phyloP scores from a whole-genome alignment of 306 rosid genomes.

The Pterocarpus macrocarpus region DNA sequence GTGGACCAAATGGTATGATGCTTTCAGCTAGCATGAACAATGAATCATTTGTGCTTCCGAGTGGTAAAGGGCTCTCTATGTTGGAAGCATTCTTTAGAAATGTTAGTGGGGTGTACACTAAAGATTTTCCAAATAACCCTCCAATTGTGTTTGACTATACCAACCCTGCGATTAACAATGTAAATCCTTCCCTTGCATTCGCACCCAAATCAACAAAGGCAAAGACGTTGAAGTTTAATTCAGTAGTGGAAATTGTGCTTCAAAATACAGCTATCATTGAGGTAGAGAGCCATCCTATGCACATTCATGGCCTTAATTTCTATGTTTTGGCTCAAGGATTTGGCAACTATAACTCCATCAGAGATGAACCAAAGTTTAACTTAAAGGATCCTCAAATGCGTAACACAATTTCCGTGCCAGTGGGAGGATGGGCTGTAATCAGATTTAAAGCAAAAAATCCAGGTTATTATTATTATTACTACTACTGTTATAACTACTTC shows the following conservation, averaged over 20 bases:
- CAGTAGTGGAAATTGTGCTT: constrained; percentile 61
- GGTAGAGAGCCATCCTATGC: constrained; percentile 43
- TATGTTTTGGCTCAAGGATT: no score
- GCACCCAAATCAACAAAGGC: constrained; percentile 62
- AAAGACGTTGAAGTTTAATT: constrained; percentile 59
- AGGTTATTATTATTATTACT: constrained; percentile 11
- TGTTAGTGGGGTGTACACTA: constrained; percentile 54
- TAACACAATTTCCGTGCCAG: constrained; percentile 64
- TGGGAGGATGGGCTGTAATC: constrained; percentile 46
- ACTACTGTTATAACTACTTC: no score
- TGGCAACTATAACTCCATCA: constrained; percentile 40
- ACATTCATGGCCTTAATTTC: constrained; percentile 47
- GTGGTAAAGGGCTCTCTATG: constrained; percentile 46
- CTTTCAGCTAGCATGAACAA: background rate
- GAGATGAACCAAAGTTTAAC: constrained; percentile 52
- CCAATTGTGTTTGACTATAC: constrained; percentile 58
- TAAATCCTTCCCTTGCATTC: background rate
- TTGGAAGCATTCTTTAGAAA: constrained; percentile 49
- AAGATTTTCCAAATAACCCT: constrained; percentile 58
- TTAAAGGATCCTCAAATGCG: constrained; percentile 53
- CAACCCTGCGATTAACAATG: background rate
- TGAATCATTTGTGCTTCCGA: constrained; percentile 39
- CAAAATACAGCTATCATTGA: constrained; percentile 54
- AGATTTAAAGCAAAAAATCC: constrained; percentile 44
- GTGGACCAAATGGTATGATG: background rate